Base-by-base conservation (phyloP, 2,329 filamentous ascomycete species). In the Colletotrichum plurivorum region DNA sequence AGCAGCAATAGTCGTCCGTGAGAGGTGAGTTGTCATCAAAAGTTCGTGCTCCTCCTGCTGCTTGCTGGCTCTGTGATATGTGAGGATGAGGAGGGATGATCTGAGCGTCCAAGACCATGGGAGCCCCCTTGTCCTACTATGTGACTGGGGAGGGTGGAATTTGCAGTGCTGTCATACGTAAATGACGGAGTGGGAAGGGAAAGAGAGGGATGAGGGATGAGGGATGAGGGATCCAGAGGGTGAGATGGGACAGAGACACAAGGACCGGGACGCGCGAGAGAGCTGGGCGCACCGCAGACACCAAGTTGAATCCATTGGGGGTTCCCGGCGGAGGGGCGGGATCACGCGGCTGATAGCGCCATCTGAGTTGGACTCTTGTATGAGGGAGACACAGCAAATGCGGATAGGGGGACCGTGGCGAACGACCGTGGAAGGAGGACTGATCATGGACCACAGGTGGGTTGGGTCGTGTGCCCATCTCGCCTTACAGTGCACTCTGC, bases 261-360 rank as follows among this genome's bases (percentile, higher is more conserved):
- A 43, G 41, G 41, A 43, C 41, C 41, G 41, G 41, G 41, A 43
- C 41, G 41, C 13, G 16, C 41, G 41, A 15, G 13, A 43, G 41
- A 43, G 41, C 41, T 15, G 41, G 41, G 13, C 4, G 41, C 12
- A 3, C 13, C 15, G 41, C 27, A 31, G 27, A 9, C 5, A 7
- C 8, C 7, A 13, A 64, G 13, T 25, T 22, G 20, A 22, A 22
- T 22, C 20, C 20, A 22, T 22, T 22, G 20, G 20, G 39, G 25
- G 5, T 12, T 39, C 45, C 5, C 27, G 27, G 31, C 36, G 49
- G 53, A 69, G 22, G n/a, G 31, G 20, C 31, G 46, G 61, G 51
- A 66, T 61, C 49, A 60, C 49, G 49, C 54, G 66, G 55, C 52
- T 56, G 49, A 66, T 65, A 54, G 43, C 66, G 55, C 55, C 43